These are phyloP conservation scores for Gentiana straminea DNA, from an alignment of 257 asterid species.

Conservation along the genomic window DNA sequence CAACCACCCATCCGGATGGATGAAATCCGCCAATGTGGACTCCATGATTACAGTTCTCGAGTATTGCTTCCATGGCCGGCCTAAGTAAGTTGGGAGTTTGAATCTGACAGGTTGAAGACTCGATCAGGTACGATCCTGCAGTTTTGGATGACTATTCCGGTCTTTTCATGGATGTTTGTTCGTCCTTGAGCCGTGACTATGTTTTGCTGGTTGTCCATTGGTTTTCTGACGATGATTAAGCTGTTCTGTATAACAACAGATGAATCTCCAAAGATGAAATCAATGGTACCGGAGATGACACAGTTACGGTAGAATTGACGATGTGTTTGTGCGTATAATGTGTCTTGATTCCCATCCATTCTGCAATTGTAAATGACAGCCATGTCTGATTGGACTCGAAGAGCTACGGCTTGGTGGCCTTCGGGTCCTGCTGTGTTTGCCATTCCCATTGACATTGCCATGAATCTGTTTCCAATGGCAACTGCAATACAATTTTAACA, in stretches of 20 bases:
- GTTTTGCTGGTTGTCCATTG: constrained; percentile 1
- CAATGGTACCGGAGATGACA: constrained; percentile 32
- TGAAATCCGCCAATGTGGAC: constrained; percentile 25
- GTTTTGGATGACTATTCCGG: constrained; percentile 9
- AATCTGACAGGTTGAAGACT: constrained; percentile 5
- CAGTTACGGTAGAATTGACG: constrained; percentile 25
- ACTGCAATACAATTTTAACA: constrained; percentile 1
- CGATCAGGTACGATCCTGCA: constrained; percentile 8
- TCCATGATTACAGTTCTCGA: constrained; percentile 34
- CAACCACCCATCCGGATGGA: constrained; percentile 35
- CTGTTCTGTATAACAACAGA: constrained; percentile 9
- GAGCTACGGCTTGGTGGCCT: constrained; percentile 25
- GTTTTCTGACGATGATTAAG: constrained; percentile 5
- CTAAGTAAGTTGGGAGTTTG: constrained; percentile 24
- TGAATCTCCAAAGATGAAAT: constrained; percentile 40
- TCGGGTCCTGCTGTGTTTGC: constrained; percentile 24
- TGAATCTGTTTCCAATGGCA: constrained; percentile 11
- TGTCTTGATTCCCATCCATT: constrained; percentile 24
- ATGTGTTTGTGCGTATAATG: constrained; percentile 19
- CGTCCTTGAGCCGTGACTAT: constrained; percentile 4
- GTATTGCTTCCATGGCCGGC: constrained; percentile 37
- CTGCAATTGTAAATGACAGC: constrained; percentile 19
- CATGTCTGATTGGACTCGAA: constrained; percentile 13
- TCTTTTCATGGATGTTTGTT: constrained; percentile 7
- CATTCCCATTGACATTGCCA: constrained; percentile 14